These are phyloP conservation scores for Suillus ampliporus DNA, from an alignment of 768 basidiomycete species.

Conservation along the genomic window DNA sequence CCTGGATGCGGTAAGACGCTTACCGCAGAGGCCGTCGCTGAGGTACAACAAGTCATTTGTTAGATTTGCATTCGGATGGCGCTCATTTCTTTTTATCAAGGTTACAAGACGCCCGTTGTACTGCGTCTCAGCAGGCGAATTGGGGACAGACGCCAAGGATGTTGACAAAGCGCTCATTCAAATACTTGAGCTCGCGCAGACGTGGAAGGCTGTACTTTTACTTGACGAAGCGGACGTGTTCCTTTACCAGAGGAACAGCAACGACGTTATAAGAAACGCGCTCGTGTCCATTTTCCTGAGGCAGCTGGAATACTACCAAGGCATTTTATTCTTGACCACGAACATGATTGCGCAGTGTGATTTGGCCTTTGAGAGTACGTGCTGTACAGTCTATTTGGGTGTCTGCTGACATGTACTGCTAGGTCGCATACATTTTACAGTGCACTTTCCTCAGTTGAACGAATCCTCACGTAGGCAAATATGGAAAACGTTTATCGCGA, in stretches of 20 bases:
- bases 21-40: constrained; percentile 63
- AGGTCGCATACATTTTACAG: constrained; percentile 43
- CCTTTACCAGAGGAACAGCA: constrained; percentile 66
- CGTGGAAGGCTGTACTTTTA: constrained; percentile 62
- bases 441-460: constrained; percentile 39
- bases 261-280: constrained; percentile 49
- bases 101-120: background rate
- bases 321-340: constrained; percentile 63
- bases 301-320: constrained; percentile 64
- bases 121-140: background rate
- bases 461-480: constrained; percentile 20
- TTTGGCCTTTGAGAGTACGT: constrained; percentile 57
- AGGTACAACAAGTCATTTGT: constrained; percentile 47
- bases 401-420: background rate
- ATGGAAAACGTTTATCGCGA: background rate
- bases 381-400: background rate
- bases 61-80: background rate
- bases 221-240: constrained; percentile 58
- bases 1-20: constrained; percentile 54
- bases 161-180: background rate
- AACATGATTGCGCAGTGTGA: constrained; percentile 53
- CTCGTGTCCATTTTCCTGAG: constrained; percentile 74
- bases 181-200: constrained; percentile 56
- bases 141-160: background rate
- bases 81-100: background rate